Evolutionary conservation across 768 basidiomycete species (phyloP).

Genomic region (Lanmaoa rubissima): DNA sequence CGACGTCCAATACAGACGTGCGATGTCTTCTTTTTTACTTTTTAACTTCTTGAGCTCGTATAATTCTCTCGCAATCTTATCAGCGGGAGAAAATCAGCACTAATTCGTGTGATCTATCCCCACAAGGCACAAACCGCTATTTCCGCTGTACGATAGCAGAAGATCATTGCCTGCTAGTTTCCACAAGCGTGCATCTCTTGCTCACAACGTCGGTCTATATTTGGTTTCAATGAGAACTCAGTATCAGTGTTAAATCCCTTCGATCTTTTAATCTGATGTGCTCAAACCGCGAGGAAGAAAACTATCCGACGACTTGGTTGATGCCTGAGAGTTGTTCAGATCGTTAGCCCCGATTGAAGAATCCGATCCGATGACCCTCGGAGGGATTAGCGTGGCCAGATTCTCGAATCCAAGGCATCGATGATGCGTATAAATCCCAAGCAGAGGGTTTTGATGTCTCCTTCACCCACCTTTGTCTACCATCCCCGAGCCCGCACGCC

Average conservation of each 20-base stretch:
- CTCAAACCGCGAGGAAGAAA: neutral
- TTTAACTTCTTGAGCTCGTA: neutral
- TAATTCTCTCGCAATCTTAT: slow-evolving; percentile 3
- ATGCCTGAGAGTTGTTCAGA: slow-evolving; percentile 7
- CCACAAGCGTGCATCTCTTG: neutral
- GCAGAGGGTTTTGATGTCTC: neutral
- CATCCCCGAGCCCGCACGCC: neutral
- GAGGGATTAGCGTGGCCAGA: neutral
- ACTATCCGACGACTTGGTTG: neutral
- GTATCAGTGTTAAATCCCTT: neutral
- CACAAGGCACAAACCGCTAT: neutral
- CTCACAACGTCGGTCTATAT: neutral
- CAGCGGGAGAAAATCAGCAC: slow-evolving; percentile 4
- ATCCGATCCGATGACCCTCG: too few species aligned
- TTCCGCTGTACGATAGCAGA: neutral
- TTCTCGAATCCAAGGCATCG: slow-evolving; percentile 2
- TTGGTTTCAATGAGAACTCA: slow-evolving; percentile 5
- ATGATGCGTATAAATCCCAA: slow-evolving; percentile 11
- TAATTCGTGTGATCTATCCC: neutral
- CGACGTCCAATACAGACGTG: neutral
- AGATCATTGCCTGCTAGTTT: neutral
- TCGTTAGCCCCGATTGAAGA: neutral
- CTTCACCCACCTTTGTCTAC: neutral
- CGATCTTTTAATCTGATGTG: neutral
- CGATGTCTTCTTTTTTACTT: neutral